These are phyloP conservation scores for Ammopiptanthus mongolicus DNA, from an alignment of 306 rosid species.

Conservation along the genomic window DNA sequence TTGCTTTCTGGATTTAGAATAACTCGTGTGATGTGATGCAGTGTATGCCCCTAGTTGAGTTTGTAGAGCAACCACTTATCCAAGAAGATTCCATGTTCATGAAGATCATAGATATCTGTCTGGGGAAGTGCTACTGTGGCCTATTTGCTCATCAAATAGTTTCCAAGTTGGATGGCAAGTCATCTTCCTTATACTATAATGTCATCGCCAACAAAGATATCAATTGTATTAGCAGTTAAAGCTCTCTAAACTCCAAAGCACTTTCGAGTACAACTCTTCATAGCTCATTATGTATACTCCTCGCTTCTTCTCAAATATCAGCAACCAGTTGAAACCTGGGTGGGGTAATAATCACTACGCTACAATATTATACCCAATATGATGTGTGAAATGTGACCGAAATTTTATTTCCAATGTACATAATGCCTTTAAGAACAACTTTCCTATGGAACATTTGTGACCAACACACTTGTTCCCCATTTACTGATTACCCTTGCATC, in stretches of 20 bases:
- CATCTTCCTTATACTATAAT: conserved; percentile 73
- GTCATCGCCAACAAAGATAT: conserved; percentile 38
- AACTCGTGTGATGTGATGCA: conserved; percentile 22
- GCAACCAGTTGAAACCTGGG: neutral
- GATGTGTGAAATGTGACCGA: neutral
- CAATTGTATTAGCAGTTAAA: conserved; percentile 49
- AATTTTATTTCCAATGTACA: conserved; percentile 3
- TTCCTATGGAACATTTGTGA: neutral
- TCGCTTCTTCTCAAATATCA: neutral
- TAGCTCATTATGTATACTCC: too few species aligned
- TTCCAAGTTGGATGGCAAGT: conserved; percentile 77
- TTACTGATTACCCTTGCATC: neutral
- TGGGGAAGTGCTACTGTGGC: conserved; percentile 68
- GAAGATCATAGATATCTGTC: conserved; percentile 62
- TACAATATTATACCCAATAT: neutral
- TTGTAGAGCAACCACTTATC: conserved; percentile 72
- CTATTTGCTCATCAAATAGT: conserved; percentile 55
- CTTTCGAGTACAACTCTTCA: neutral
- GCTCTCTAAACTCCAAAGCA: neutral
- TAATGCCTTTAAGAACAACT: neutral
- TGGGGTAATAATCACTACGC: conserved; percentile 3
- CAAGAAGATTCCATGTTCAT: conserved; percentile 76
- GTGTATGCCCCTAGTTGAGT: conserved; percentile 93
- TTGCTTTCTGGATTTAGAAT: neutral
- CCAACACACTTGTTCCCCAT: neutral